Percentiles rank a stretch among this genome's conserved stretches.
Conservation (phyloP, 1,284 basidiomycete genomes). For the Cystobasidiaceae sp. region DNA sequence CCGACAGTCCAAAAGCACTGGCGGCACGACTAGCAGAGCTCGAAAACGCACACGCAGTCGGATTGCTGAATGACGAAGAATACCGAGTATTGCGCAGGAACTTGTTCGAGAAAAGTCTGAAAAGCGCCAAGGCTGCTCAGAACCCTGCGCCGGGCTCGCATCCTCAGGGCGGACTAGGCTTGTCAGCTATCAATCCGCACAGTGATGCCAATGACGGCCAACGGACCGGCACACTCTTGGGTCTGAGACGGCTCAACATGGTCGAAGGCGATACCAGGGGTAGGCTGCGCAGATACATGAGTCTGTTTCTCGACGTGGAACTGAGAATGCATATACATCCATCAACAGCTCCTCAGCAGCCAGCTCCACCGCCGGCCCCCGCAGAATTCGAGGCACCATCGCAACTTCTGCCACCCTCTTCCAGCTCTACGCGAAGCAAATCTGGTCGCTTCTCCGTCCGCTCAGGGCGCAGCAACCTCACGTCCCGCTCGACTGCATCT, state of each 20-base stretch:
- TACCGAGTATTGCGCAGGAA: constrained; percentile 37
- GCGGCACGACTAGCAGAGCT: constrained; percentile 39
- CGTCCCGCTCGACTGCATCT: neutral
- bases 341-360: neutral
- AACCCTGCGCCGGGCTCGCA: neutral
- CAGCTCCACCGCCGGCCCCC: neutral
- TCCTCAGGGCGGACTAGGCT: neutral
- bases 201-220: neutral
- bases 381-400: neutral
- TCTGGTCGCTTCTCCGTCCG: neutral
- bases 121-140: neutral
- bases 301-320: too few species aligned
- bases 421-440: neutral
- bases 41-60: constrained; percentile 37
- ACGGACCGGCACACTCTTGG: neutral
- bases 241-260: neutral
- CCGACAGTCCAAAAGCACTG: constrained; percentile 21
- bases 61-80: constrained; percentile 41
- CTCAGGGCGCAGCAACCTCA: neutral
- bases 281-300: too few species aligned
- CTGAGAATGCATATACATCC: neutral
- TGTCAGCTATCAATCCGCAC: neutral
- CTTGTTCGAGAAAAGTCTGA: constrained; percentile 34
- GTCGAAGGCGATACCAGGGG: neutral
- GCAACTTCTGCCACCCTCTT: neutral